Evolutionary conservation across 306 rosid genomes (phyloP).

Genomic region (peach (Prunus persica)): Prunus_persica_NCBIv2 NC_034009.1:9180001-9180500

Average conservation of each 20-base stretch:
- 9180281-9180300: too few relatives aligned
- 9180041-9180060: conserved; percentile 24
- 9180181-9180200: background rate
- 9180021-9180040: conserved; percentile 29
- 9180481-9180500: background rate
- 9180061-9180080: background rate
- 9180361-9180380: conserved; percentile 25
- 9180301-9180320: conserved; percentile 34
- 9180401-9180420: conserved; percentile 31
- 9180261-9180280: too few relatives aligned
- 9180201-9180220: background rate
- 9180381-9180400: conserved; percentile 15
- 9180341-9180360: conserved; percentile 32
- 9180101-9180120: conserved; percentile 33
- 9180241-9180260: background rate
- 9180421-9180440: conserved; percentile 31
- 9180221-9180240: background rate
- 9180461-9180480: conserved; percentile 1
- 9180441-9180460: conserved; percentile 19
- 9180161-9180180: background rate
- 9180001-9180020: conserved; percentile 18
- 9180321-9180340: conserved; percentile 45
- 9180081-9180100: conserved; percentile 31
- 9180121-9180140: background rate
- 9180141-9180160: background rate